Evolutionary conservation across 1,284 basidiomycete genomes (phyloP).

Genomic region (Boletellus deceptivus): DNA sequence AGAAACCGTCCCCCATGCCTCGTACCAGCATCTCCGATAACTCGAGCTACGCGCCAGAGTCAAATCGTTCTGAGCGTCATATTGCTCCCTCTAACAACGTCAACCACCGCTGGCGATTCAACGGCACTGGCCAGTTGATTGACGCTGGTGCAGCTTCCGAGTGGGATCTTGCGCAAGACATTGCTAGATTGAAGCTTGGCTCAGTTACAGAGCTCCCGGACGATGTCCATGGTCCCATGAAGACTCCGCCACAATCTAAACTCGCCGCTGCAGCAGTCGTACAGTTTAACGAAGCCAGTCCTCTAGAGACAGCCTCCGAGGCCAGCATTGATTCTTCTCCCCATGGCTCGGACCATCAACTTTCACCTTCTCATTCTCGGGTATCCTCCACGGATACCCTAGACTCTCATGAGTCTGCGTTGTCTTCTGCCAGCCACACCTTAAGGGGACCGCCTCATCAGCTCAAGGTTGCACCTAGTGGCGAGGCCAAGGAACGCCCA

Average conservation of each 20-base stretch:
- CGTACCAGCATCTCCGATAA: constrained; percentile 38
- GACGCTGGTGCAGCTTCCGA: constrained; percentile 52
- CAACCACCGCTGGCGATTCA: constrained; percentile 60
- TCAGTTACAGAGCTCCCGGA: constrained; percentile 50
- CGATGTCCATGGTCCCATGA: constrained; percentile 51
- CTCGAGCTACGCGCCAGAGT: constrained; percentile 17
- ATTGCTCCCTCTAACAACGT: constrained; percentile 31
- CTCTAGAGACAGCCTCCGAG: constrained; percentile 67
- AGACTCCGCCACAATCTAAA: constrained; percentile 64
- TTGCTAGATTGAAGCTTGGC: constrained; percentile 66
- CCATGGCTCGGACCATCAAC: constrained; percentile 60
- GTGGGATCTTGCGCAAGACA: constrained; percentile 72
- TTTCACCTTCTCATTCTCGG: constrained; percentile 66
- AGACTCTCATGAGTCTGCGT: constrained; percentile 54
- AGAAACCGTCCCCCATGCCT: constrained; percentile 46
- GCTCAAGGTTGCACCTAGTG: constrained; percentile 48
- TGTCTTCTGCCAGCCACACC: constrained; percentile 51
- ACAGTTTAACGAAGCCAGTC: constrained; percentile 63
- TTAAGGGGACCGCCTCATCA: constrained; percentile 51
- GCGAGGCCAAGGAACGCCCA: constrained; percentile 68
- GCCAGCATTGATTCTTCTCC: constrained; percentile 71
- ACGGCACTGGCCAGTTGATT: constrained; percentile 59
- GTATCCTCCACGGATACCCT: constrained; percentile 74
- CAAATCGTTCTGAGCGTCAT: constrained; percentile 31
- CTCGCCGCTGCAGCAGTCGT: constrained; percentile 46